These are phyloP conservation scores for Glomus cerebriforme DNA, from an alignment of 192 early-diverging fungal genomes.

Conservation along the genomic window DNA sequence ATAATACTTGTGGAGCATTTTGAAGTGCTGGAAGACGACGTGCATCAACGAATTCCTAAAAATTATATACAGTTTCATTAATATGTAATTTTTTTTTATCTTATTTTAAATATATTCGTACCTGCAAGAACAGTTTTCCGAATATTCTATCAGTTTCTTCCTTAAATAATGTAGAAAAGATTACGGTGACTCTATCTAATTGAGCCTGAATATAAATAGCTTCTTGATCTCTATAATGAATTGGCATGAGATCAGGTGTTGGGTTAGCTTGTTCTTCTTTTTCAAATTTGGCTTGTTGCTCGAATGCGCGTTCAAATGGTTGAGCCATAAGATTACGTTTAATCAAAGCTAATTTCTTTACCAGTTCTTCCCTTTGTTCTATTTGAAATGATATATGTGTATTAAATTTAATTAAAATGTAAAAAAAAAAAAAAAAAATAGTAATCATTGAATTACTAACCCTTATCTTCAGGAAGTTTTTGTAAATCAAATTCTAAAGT, in stretches of 20 bases:
- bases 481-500: conserved; percentile 82
- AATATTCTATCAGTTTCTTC: conserved; percentile 96
- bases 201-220: conserved; percentile 90
- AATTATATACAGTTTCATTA: background rate
- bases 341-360: conserved; percentile 82
- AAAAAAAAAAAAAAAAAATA: background rate
- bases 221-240: conserved; percentile 93
- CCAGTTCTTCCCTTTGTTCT: conserved; percentile 59
- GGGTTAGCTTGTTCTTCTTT: conserved; percentile 70
- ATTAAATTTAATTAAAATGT: too few species aligned
- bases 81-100: background rate
- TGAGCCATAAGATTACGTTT: conserved; percentile 96
- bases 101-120: conserved; percentile 30
- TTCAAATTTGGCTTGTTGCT: conserved; percentile 74
- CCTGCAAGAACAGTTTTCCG: conserved; percentile 96
- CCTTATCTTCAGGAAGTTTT: conserved; percentile 69
- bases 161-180: conserved; percentile 95
- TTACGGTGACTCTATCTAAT: conserved; percentile 94
- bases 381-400: background rate
- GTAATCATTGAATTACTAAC: background rate
- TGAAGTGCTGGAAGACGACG: conserved; percentile 84
- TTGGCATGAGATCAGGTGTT: conserved; percentile 79
- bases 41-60: conserved; percentile 98
- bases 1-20: conserved; percentile 97
- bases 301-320: conserved; percentile 90